Evolutionary conservation across 345 rosid species (phyloP).

Genomic region (Citrus inodora): DNA sequence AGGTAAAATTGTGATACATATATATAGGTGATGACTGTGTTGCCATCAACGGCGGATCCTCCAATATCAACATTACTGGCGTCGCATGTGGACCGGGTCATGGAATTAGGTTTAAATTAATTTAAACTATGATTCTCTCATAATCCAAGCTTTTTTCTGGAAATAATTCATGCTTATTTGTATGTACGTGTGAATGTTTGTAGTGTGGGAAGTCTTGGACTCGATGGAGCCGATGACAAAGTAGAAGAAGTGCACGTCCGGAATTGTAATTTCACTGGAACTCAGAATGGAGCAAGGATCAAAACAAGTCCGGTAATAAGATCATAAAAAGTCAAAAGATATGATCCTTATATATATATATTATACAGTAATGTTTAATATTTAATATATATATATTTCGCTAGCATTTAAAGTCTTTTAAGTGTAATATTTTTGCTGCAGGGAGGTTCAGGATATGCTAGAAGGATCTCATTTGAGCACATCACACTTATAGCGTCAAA

Average conservation of each 20-base stretch:
- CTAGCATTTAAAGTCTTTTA: too few species aligned
- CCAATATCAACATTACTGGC: constrained; percentile 27
- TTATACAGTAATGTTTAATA: too few species aligned
- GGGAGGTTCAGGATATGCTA: constrained; percentile 27
- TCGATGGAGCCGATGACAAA: constrained; percentile 12
- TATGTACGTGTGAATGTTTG: background rate
- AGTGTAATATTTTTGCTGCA: background rate
- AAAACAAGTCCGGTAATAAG: constrained; percentile 46
- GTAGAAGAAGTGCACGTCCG: constrained; percentile 41
- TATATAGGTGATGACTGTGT: constrained; percentile 54
- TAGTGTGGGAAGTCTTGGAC: constrained; percentile 64
- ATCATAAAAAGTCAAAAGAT: background rate
- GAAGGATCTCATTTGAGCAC: constrained; percentile 16
- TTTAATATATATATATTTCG: too few species aligned
- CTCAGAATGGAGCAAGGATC: constrained; percentile 53
- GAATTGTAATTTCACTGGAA: constrained; percentile 33
- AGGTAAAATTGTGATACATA: background rate
- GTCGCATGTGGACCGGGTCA: constrained; percentile 57
- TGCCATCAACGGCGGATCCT: constrained; percentile 29
- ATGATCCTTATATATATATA: too few species aligned
- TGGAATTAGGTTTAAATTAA: background rate
- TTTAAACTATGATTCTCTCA: background rate
- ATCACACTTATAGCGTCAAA: constrained; percentile 7
- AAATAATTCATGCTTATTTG: background rate
- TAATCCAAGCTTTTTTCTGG: too few species aligned